Evolutionary conservation across 306 rosid species (phyloP), one percentile per base, ranked within the genome.

Genomic region (Malus orientalis): DNA sequence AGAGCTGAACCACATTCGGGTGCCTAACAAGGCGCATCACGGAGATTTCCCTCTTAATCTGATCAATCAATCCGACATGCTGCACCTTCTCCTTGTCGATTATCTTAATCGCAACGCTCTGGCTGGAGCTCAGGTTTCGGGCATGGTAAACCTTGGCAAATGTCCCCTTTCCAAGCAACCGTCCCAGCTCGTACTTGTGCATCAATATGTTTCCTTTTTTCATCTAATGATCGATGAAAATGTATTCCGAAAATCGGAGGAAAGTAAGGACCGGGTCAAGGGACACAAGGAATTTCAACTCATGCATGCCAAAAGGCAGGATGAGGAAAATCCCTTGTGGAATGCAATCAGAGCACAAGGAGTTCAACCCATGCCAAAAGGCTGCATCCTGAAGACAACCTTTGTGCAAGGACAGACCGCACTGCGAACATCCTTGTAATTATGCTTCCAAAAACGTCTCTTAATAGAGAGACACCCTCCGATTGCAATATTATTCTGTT

Each of bases 81-180:
- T 44, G 42, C 7, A 91, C 70, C 80, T 78, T 87, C 65, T 86
- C 88, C 75, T 91, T 89, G 84, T 91, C 85, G 0, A 87, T 71
- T 14, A 86, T 60, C 67, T 91, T 91, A 38, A 85, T 76, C 30
- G 96, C 96, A 1, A 83, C 89, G 9, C 67, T 78, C 54, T 84
- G 79, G 22, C 83, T 79, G 1, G 90, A 82, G 32, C n/a, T 59
- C 18, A 91, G 7, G 85, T 84, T 84, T 74, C 87, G 76, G 22
- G 85, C 90, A 32, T 74, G 80, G 70, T 87, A 87, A 15, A 89
- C 93, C 67, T 89, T 87, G 4, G 90, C 89, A 42, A 91, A 91
- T 3, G 82, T 87, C 23, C 93, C 93, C 40, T 87, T 76, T 4
- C 96, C 96, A 0, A 89, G 88, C 16, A 88, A 6, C 6, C 86